Base-by-base conservation (phyloP, 2,329 filamentous ascomycete species). In the Magnaporthales sp. region DNA sequence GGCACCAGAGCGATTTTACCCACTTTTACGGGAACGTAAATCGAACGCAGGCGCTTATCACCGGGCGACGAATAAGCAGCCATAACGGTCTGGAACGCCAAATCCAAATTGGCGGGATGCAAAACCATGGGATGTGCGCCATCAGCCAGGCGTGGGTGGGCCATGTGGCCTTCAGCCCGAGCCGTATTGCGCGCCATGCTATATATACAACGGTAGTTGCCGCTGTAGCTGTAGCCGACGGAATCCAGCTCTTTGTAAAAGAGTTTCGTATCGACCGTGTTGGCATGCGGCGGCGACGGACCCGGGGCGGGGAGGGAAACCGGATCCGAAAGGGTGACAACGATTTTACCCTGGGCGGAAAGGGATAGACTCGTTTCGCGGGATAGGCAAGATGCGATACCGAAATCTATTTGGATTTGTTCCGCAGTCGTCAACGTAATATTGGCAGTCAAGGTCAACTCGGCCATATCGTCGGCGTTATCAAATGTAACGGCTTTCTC, bases 101-200 rank as follows among this genome's bases (percentile, higher is more conserved):
- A 70, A 54, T 79, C 78, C 0, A 80, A 69, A 2, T 72, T 69
- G 0, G 69, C 74, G 0, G 78, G 77, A 58, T 79, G 77, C 0
- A 62, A 24, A 2, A 79, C 69, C 5, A 76, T 66, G 2, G 71
- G 67, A 8, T 62, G 22, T 24, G 51, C 19, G 30, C 63, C 63
- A 15, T 63, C 30, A 9, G 22, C 22, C 32, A 61, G 24, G 15
- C 7, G 63, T 2, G 24, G 46, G 24, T 46, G 24, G 7, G 11
- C 26, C 7, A n/a, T 46, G 13, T 54, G 24, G 32, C 46, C 32
- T 2, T 19, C 15, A 4, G 29, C 29, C 5, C 32, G 62, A 7
- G 24, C 31, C 19, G 22, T 31, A 19, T 10, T 31, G 15, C 62
- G 62, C 30, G 11, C 22, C 11, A 38, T 24, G 9, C 29, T 38